Evolutionary conservation across 805 yeast genomes (phyloP).

Genomic region (Ogataea corticis): DNA sequence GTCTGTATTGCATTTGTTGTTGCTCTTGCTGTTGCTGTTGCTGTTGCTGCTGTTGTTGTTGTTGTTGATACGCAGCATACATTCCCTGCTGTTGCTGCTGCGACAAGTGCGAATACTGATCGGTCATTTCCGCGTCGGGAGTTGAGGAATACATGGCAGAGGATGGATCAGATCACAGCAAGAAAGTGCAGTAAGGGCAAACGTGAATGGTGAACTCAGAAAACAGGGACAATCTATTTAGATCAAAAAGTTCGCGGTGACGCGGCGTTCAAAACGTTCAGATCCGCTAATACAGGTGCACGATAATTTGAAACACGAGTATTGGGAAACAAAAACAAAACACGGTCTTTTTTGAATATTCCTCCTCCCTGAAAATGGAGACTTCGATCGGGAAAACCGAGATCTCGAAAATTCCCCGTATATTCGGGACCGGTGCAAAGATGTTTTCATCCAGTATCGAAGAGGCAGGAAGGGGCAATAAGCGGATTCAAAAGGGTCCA

Average conservation of each 20-base stretch:
- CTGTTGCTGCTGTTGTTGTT: constrained; percentile 30
- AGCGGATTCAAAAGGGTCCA: too few species aligned
- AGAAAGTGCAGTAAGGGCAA: background rate
- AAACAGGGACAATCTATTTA: background rate
- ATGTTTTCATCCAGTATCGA: too few species aligned
- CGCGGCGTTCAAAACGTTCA: background rate
- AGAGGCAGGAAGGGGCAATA: too few species aligned
- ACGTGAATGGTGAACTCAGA: background rate
- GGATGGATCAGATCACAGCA: constrained; percentile 1
- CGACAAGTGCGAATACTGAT: constrained; percentile 6
- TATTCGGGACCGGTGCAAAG: background rate
- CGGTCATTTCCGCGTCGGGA: constrained; percentile 10
- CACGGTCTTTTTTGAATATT: constrained; percentile 12
- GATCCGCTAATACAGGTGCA: background rate
- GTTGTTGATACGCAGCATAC: constrained; percentile 27
- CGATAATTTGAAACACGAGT: background rate
- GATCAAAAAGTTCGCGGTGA: background rate
- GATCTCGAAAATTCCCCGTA: background rate
- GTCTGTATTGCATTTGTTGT: constrained; percentile 32
- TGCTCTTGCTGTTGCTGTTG: constrained; percentile 32
- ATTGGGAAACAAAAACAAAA: constrained; percentile 14
- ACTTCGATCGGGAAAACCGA: background rate
- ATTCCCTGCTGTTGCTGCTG: constrained; percentile 31
- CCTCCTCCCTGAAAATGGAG: constrained; percentile 3
- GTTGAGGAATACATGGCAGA: constrained; percentile 11